A percentile compares a stretch with the other conserved stretches of the same genome.
Evolutionary conservation across 225 moss, liverwort and hornwort genomes (phyloP).

Genomic region (Polytrichum formosum): DNA sequence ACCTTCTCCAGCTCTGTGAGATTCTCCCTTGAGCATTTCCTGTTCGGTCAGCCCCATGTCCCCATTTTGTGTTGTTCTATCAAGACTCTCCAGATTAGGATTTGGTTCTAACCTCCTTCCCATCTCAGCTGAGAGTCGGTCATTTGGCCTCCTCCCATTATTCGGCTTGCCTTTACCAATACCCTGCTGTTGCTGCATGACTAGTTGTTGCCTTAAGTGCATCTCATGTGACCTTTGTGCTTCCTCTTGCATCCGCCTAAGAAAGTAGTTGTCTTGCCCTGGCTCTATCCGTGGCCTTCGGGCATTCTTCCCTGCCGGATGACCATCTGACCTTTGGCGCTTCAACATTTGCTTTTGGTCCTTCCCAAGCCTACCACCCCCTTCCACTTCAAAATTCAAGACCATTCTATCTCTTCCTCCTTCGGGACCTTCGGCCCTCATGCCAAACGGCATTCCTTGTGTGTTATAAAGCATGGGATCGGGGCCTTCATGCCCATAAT

Average conservation of each 20-base stretch:
- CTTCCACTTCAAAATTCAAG: slow-evolving; percentile 33
- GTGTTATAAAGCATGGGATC: slow-evolving; percentile 25
- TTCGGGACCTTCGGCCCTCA: slow-evolving; percentile 27
- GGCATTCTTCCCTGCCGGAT: slow-evolving; percentile 38
- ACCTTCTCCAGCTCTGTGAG: background rate
- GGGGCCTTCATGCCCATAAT: slow-evolving; percentile 22
- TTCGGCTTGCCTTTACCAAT: slow-evolving; percentile 33
- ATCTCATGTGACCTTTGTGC: slow-evolving; percentile 57
- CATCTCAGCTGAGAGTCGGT: background rate
- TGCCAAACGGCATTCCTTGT: slow-evolving; percentile 23
- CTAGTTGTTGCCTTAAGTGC: slow-evolving; percentile 55
- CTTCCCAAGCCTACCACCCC: slow-evolving; percentile 9
- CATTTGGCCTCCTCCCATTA: slow-evolving; percentile 6
- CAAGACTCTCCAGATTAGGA: background rate
- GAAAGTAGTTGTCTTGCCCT: slow-evolving; percentile 38
- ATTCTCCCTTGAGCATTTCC: slow-evolving; percentile 4
- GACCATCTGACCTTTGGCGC: slow-evolving; percentile 42
- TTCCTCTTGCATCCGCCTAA: slow-evolving; percentile 49
- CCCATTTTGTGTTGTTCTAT: background rate
- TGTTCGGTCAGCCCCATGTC: background rate
- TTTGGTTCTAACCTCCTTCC: slow-evolving; percentile 5
- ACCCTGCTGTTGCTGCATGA: slow-evolving; percentile 41
- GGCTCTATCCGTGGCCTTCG: slow-evolving; percentile 46
- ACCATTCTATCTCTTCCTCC: slow-evolving; percentile 36
- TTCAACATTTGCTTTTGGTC: slow-evolving; percentile 25